Conservation (phyloP, 495 filamentous ascomycete genomes). For the Neurospora sp. region DNA sequence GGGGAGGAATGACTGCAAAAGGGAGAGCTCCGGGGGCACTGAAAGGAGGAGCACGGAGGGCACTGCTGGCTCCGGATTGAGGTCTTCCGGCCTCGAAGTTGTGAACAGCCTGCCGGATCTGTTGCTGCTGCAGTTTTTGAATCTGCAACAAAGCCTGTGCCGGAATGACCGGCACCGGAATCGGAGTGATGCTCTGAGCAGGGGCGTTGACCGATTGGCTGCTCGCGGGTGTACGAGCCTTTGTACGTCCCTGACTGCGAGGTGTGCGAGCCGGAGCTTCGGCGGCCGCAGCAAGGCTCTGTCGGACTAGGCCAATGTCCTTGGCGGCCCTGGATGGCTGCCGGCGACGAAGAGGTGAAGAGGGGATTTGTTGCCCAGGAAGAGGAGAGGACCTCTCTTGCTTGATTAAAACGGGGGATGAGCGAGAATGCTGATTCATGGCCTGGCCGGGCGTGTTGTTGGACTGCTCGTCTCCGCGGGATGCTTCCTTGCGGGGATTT, state of each 20-base stretch:
- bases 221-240: background rate
- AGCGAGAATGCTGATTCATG: too few species aligned
- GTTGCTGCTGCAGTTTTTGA: background rate
- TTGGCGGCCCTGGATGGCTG: background rate
- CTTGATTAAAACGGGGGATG: too few species aligned
- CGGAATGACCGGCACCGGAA: background rate
- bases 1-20: background rate
- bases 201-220: background rate
- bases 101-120: background rate
- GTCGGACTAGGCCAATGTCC: background rate
- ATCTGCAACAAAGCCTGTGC: background rate
- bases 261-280: background rate
- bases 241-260: background rate
- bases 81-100: background rate
- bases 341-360: too few species aligned
- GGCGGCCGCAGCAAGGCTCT: background rate
- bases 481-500: too few species aligned
- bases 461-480: too few species aligned
- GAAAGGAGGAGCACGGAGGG: background rate
- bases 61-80: background rate
- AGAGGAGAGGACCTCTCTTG: too few species aligned
- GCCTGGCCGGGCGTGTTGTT: too few species aligned
- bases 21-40: background rate
- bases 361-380: too few species aligned
- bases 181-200: background rate